Base-by-base conservation (phyloP, 192 early-diverging fungal genomes). In the Coemansia sp. region DNA sequence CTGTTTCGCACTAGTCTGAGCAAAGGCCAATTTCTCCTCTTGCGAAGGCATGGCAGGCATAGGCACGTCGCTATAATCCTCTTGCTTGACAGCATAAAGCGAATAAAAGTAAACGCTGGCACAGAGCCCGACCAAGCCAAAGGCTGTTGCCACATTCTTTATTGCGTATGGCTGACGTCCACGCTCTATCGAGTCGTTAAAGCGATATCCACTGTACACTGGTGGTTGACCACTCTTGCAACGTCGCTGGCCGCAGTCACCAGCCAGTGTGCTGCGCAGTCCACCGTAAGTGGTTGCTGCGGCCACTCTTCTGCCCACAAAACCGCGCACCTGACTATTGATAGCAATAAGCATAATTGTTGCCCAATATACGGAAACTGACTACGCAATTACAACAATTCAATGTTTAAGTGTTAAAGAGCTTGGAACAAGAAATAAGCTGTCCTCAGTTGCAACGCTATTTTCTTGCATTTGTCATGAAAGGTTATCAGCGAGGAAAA, bases 51-150 rank as follows among this genome's bases (percentile, higher is more conserved):
- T 57, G 20, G 74, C 66, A n/a, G 90, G 90, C 63, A 92, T 80
- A 22, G 85, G 84, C 29, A 92, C 80, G 66, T 92, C 90, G 64
- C 86, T 87, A 71, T 89, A 90, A 76, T 90, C 88, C 68, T 92
- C 90, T 68, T 92, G 90, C 71, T 84, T 84, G 7, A 92, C 88
- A 9, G 88, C 89, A 56, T 88, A 68, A 20, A 92, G 86, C 56
- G 89, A 87, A 76, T 92, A 92, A 68, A 87, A 84, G 63, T 89
- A 82, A 17, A 82, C 63, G 6, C 74, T 67, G 6, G 65, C 36
- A 39, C 55, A 68, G 8, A 27, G 25, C 11, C 66, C 56, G 3
- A 17, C 42, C 63, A 82, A 51, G 7, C 60, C 74, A 17, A 68
- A 30, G 29, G 79, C 79, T 3, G 74, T 76, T 23, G 58, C 0